phyloP scores from a whole-genome alignment of 176 grass and related monocot species.

The Hsuehochloa calcarea region DNA sequence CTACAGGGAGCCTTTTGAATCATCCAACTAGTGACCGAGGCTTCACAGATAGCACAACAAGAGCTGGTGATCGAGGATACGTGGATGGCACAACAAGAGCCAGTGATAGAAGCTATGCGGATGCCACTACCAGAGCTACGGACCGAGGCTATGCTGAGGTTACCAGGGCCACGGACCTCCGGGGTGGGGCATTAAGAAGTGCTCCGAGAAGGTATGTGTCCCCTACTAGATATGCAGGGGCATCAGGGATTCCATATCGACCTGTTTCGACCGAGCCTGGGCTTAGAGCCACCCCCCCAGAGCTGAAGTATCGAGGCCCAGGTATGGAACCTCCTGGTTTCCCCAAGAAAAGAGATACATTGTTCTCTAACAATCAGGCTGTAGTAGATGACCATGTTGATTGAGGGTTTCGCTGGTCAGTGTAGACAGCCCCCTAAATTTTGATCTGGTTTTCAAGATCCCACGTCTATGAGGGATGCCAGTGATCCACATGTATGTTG shows the following conservation, averaged over 20 bases:
- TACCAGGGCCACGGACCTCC: slow-evolving; percentile 40
- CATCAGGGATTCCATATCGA: slow-evolving; percentile 56
- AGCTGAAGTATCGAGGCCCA: slow-evolving; percentile 79
- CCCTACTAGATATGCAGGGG: slow-evolving; percentile 64
- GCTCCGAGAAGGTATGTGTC: slow-evolving; percentile 79
- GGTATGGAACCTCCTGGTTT: slow-evolving; percentile 77
- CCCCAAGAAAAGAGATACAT: slow-evolving; percentile 67
- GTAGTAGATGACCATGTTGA: slow-evolving; percentile 72
- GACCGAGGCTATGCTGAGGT: slow-evolving; percentile 58
- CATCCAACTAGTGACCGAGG: slow-evolving; percentile 48
- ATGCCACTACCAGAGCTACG: slow-evolving; percentile 40
- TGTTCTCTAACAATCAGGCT: slow-evolving; percentile 66
- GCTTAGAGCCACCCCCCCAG: slow-evolving; percentile 58
- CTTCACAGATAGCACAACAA: slow-evolving; percentile 51
- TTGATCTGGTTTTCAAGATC: slow-evolving; percentile 41
- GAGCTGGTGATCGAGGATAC: slow-evolving; percentile 55
- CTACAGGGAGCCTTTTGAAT: slow-evolving; percentile 56
- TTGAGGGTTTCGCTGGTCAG: slow-evolving; percentile 39
- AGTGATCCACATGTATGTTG: slow-evolving; percentile 23
- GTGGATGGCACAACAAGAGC: slow-evolving; percentile 49
- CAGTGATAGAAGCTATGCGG: slow-evolving; percentile 57
- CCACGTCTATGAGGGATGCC: background rate
- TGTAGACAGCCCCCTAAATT: slow-evolving; percentile 38
- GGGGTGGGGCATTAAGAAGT: slow-evolving; percentile 47
- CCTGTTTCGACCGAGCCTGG: slow-evolving; percentile 46